Percentiles rank a stretch among this genome's conserved stretches.
Conservation (phyloP, 2,329 filamentous ascomycete species). For the Pseudopithomyces maydicus region DNA sequence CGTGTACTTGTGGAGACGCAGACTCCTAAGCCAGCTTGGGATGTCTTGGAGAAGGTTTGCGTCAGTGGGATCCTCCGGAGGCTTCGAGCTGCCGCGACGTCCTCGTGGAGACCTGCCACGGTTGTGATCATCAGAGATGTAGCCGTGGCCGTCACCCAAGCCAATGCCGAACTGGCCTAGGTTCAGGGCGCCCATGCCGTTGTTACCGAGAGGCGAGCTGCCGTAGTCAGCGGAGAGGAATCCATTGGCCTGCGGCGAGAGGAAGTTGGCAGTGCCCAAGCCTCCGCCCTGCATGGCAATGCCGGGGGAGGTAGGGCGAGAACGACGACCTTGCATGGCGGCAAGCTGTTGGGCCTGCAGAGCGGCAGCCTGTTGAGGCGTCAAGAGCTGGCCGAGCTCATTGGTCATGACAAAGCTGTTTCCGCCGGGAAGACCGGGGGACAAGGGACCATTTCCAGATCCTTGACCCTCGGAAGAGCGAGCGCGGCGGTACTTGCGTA, state of each 20-base stretch:
- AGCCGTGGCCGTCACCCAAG: constrained; percentile 62
- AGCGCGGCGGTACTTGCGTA: constrained; percentile 91
- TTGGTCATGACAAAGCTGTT: constrained; percentile 93
- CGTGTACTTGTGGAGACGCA: constrained; percentile 97
- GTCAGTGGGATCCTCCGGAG: constrained; percentile 96
- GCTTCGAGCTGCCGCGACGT: constrained; percentile 92
- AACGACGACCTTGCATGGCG: constrained; percentile 78
- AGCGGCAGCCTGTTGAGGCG: constrained; percentile 58
- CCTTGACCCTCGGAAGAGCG: constrained; percentile 83
- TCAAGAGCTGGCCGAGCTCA: constrained; percentile 86
- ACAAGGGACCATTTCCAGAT: constrained; percentile 63
- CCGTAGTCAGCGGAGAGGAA: constrained; percentile 89
- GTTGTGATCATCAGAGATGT: constrained; percentile 87
- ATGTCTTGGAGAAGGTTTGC: constrained; percentile 90
- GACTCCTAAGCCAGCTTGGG: constrained; percentile 90
- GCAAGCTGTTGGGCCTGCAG: constrained; percentile 78
- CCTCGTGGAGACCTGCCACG: constrained; percentile 92
- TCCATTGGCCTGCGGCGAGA: constrained; percentile 91
- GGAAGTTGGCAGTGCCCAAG: constrained; percentile 72
- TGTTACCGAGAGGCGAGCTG: constrained; percentile 70
- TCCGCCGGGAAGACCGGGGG: constrained; percentile 65
- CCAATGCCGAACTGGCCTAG: constrained; percentile 70
- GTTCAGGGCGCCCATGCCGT: constrained; percentile 72
- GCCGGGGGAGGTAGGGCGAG: constrained; percentile 87
- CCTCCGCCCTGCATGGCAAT: constrained; percentile 72